Percentiles rank a stretch among this genome's conserved stretches.
These are phyloP conservation scores for Lachancea meyersii DNA, from an alignment of 805 yeast genomes.

Conservation along the genomic window DNA sequence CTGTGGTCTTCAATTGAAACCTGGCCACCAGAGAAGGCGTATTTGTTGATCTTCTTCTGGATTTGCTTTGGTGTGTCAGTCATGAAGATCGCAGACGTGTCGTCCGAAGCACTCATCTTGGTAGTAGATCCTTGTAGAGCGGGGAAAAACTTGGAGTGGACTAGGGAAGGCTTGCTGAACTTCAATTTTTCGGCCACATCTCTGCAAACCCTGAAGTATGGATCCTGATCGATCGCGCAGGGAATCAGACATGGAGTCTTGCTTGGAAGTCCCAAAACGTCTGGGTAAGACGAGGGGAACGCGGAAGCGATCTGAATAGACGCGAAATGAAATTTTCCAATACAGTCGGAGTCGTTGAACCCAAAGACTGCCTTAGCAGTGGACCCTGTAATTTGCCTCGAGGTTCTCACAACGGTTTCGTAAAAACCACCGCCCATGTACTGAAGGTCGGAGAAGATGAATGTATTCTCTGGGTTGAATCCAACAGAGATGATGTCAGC, in stretches of 20 bases:
- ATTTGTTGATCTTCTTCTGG: slow-evolving; percentile 89
- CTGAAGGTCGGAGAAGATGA: slow-evolving; percentile 85
- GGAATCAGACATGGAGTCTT: slow-evolving; percentile 97
- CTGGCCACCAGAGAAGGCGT: slow-evolving; percentile 94
- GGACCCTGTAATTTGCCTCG: slow-evolving; percentile 94
- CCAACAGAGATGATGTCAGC: slow-evolving; percentile 93
- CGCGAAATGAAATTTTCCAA: slow-evolving; percentile 92
- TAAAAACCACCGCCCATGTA: slow-evolving; percentile 93
- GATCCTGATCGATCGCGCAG: slow-evolving; percentile 98
- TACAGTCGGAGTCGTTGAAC: slow-evolving; percentile 87
- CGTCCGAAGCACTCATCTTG: slow-evolving; percentile 94
- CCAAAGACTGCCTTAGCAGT: slow-evolving; percentile 97
- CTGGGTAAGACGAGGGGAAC: slow-evolving; percentile 94
- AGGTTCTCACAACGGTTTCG: slow-evolving; percentile 86
- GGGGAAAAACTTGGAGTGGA: slow-evolving; percentile 95
- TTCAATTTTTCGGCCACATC: slow-evolving; percentile 94
- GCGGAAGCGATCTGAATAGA: slow-evolving; percentile 95
- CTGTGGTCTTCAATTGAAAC: slow-evolving; percentile 87
- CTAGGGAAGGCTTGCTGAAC: slow-evolving; percentile 82
- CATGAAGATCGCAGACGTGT: slow-evolving; percentile 87
- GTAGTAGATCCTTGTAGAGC: slow-evolving; percentile 95
- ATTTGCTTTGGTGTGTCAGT: slow-evolving; percentile 90
- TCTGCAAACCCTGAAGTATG: slow-evolving; percentile 94
- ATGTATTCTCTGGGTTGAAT: slow-evolving; percentile 89
- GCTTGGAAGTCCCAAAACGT: slow-evolving; percentile 73